A percentile compares a stretch with the other conserved stretches of the same genome.
phyloP scores from a whole-genome alignment of 116 monocot genomes.

The Trichopus zeylanicus region DNA sequence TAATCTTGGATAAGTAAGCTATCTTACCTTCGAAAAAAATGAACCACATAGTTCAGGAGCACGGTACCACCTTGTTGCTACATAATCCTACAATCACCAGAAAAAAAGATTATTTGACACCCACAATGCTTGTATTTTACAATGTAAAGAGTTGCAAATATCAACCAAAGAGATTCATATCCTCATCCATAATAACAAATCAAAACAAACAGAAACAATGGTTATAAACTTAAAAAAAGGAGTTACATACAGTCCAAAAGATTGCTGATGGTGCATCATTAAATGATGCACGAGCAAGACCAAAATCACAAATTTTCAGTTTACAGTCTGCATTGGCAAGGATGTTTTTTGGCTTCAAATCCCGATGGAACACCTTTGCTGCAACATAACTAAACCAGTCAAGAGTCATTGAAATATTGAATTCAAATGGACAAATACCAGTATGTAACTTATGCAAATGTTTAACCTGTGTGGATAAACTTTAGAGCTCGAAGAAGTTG shows the following conservation, averaged over 20 bases:
- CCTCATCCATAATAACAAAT: background rate
- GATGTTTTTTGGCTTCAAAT: constrained; percentile 62
- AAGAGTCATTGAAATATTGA: background rate
- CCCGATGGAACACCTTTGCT: constrained; percentile 72
- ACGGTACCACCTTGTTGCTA: constrained; percentile 68
- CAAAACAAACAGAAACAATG: background rate
- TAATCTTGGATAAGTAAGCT: background rate
- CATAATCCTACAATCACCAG: constrained; percentile 46
- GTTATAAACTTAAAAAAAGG: background rate
- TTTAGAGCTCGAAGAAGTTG: constrained; percentile 32
- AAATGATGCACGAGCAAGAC: constrained; percentile 34
- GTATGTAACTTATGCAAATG: background rate
- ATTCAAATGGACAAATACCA: background rate
- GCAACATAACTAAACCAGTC: constrained; percentile 12
- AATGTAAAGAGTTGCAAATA: background rate
- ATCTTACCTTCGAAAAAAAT: constrained; percentile 55
- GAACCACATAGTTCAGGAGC: constrained; percentile 76
- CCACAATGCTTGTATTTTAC: background rate
- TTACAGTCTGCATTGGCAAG: constrained; percentile 62
- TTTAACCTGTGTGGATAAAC: constrained; percentile 30
- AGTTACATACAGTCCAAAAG: constrained; percentile 38
- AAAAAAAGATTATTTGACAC: background rate
- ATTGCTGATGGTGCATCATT: constrained; percentile 45
- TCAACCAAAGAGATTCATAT: background rate
- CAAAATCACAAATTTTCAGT: constrained; percentile 45